Percentiles rank a stretch among this genome's conserved stretches.
phyloP scores from a whole-genome alignment of 2,329 filamentous ascomycete species.

The Rutstroemia sp. region DNA sequence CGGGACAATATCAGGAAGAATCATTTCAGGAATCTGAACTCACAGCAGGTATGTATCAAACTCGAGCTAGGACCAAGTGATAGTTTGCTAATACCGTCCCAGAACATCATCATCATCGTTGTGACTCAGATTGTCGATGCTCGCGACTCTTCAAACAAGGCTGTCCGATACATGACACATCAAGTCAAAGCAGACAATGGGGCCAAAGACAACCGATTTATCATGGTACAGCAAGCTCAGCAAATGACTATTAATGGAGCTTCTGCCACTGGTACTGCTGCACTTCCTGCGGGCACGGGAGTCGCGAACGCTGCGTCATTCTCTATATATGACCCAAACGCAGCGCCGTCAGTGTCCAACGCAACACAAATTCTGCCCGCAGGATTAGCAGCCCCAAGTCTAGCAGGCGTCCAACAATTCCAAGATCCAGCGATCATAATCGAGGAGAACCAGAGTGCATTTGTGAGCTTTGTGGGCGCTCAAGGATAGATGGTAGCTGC shows the following conservation, averaged over 20 bases:
- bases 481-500: neutral
- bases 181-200: conserved; percentile 21
- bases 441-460: conserved; percentile 16
- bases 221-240: conserved; percentile 18
- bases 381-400: conserved; percentile 12
- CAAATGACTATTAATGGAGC: conserved; percentile 8
- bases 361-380: conserved; percentile 17
- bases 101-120: conserved; percentile 27
- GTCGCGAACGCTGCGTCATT: neutral
- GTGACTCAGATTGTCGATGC: conserved; percentile 23
- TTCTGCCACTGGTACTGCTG: neutral
- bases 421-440: conserved; percentile 22
- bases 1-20: conserved; percentile 27
- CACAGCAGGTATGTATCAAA: conserved; percentile 18
- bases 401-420: conserved; percentile 11
- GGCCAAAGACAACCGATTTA: conserved; percentile 9
- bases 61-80: neutral
- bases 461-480: conserved; percentile 13
- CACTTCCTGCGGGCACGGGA: neutral
- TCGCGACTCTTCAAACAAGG: conserved; percentile 15
- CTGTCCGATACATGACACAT: conserved; percentile 22
- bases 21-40: conserved; percentile 23
- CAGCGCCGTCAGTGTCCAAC: neutral
- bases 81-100: conserved; percentile 9
- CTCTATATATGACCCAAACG: conserved; percentile 11